These are phyloP conservation scores for Fusarium phyllophilum DNA, from an alignment of 2,329 filamentous ascomycete genomes.

Conservation along the genomic window DNA sequence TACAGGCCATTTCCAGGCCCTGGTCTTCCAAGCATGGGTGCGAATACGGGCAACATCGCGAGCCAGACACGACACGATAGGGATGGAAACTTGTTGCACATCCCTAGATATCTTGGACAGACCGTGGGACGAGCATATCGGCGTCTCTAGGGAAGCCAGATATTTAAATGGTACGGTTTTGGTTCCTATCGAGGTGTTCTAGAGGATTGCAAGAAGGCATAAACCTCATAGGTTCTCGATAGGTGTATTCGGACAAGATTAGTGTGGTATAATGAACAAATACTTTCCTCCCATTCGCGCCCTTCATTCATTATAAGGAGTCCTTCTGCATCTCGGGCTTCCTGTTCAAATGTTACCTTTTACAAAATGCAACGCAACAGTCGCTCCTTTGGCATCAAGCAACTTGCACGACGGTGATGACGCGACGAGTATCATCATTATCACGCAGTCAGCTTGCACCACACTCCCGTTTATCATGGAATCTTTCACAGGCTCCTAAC, in stretches of 20 bases:
- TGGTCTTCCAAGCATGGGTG: slow-evolving; percentile 23
- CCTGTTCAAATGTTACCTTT: not conserved
- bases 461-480: slow-evolving; percentile 37
- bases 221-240: not conserved
- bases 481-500: slow-evolving; percentile 28
- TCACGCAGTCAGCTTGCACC: slow-evolving; percentile 34
- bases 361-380: not conserved
- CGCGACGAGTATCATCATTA: slow-evolving; percentile 32
- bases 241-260: not conserved
- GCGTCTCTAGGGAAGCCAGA: not conserved
- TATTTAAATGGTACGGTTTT: not conserved
- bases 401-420: slow-evolving; percentile 24
- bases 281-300: not conserved
- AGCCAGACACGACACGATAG: slow-evolving; percentile 15
- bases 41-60: slow-evolving; percentile 35
- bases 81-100: slow-evolving; percentile 7
- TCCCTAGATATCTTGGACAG: not conserved
- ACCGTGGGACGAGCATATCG: not conserved
- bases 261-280: not conserved
- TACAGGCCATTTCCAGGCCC: slow-evolving; percentile 12
- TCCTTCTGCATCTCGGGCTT: too few species aligned
- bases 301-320: not conserved
- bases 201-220: not conserved
- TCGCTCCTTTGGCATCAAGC: not conserved
- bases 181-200: not conserved